Base-by-base conservation (phyloP, 371 early-diverging fungal genomes). In the Dichotomocladium elegans region DNA sequence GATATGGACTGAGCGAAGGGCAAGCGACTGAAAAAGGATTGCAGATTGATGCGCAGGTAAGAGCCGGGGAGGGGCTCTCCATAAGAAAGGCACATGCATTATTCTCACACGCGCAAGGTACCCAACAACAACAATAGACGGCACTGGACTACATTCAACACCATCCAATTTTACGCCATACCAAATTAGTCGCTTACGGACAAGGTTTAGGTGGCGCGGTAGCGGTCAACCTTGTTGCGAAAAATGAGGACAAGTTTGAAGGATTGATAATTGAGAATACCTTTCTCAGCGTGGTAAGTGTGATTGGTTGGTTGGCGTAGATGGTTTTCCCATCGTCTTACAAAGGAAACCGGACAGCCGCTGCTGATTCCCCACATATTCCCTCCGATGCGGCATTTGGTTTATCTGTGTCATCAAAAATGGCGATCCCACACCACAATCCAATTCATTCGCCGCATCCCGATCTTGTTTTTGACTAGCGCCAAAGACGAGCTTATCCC, bases 141-240 rank as follows among this genome's bases (percentile, higher is more conserved):
- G 88, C 88, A 12, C 74, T 96, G 30, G 85, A 92, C 58, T 96
- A 83, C 63, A 78, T 98, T 40, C 68, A 68, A 52, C 66, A 74
- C n/a, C 90, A 95, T 60, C 83, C 86, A 4, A 67, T 87, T 22
- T 70, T 92, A 3, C 78, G 77, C 37, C 76, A 89, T 53, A 85
- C 90, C 7, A 86, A 86, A 58, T 63, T 98, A 34, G 74, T 96
- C 31, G 83, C 92, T 0, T 96, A 86, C 66, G 98, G 98, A 0
- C 97, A 98, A 70, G 92, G 92, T 17, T 80, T 98, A 50, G 98
- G 98, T 29, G 98, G 97, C 3, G 96, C 98, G 6, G 96, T 95
- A 11, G 93, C 97, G 6, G 89, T 95, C 49, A 79, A 93, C 68
- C 61, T 90, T 22, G 89, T 85, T 7, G 79, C 87, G 12, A 70